phyloP scores from a whole-genome alignment of 148 eudicot genomes.

The Arctostaphylos glauca region DNA sequence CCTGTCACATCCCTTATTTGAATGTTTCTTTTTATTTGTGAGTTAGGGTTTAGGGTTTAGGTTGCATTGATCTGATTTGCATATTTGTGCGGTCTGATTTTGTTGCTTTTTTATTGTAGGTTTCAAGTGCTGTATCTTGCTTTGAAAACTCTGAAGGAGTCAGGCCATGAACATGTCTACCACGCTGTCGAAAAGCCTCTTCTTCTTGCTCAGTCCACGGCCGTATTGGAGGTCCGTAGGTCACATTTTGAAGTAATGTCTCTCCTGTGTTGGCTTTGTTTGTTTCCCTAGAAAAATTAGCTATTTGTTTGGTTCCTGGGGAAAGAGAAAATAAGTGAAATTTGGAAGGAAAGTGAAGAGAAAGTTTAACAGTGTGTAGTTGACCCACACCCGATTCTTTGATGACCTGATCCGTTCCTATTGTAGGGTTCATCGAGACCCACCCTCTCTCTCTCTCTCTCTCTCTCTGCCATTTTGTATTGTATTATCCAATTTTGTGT shows the following conservation, averaged over 20 bases:
- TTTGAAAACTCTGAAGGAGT: slow-evolving; percentile 59
- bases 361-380: background rate
- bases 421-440: too few species aligned
- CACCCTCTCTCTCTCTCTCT: too few species aligned
- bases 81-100: background rate
- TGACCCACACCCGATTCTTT: too few species aligned
- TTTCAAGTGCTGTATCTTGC: slow-evolving; percentile 71
- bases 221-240: slow-evolving; percentile 60
- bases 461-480: too few species aligned
- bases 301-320: background rate
- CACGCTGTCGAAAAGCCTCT: slow-evolving; percentile 77
- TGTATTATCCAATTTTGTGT: too few species aligned
- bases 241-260: background rate
- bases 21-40: too few species aligned
- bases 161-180: slow-evolving; percentile 70
- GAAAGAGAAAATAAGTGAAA: background rate
- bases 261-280: background rate
- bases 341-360: background rate
- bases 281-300: background rate
- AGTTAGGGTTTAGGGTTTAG: background rate
- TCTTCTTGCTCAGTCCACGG: slow-evolving; percentile 77
- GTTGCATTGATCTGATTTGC: background rate
- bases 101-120: slow-evolving; percentile 32
- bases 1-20: background rate
- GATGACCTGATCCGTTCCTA: too few species aligned